phyloP scores from a whole-genome alignment of 345 rosid genomes.

The Salix caprea region DNA sequence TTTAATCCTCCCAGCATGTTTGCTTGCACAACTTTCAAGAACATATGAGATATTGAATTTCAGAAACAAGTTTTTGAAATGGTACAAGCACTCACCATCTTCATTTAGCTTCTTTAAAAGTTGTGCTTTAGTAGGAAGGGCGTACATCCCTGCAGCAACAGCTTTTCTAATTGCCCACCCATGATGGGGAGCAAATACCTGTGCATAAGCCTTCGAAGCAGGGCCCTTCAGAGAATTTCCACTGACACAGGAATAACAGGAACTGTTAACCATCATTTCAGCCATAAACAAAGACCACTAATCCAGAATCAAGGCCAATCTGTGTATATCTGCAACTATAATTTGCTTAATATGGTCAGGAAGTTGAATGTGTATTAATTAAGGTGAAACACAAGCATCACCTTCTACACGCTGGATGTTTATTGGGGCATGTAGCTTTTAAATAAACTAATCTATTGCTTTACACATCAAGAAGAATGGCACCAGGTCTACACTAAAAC shows the following conservation, averaged over 20 bases:
- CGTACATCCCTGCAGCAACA: conserved; percentile 91
- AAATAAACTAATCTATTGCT: not conserved
- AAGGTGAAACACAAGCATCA: not conserved
- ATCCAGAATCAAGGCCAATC: conserved; percentile 2
- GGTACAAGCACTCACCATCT: conserved; percentile 56
- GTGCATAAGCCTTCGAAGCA: conserved; percentile 84
- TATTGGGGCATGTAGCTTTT: not conserved
- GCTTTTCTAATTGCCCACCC: conserved; percentile 93
- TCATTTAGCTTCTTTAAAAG: conserved; percentile 74
- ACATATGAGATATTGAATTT: not conserved
- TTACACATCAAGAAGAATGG: not conserved
- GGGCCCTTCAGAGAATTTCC: conserved; percentile 81
- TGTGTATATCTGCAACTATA: not conserved
- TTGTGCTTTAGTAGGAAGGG: conserved; percentile 83
- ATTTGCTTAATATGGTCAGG: not conserved
- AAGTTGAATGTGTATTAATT: not conserved
- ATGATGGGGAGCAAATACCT: conserved; percentile 92
- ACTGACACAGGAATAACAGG: conserved; percentile 34
- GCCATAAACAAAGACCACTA: not conserved
- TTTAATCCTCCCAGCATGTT: not conserved
- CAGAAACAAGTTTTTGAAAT: conserved; percentile 10
- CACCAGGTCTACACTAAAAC: no score
- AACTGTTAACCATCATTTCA: not conserved
- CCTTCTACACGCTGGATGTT: not conserved
- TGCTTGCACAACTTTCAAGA: not conserved